A percentile compares a stretch with the other conserved stretches of the same genome.
phyloP scores from a whole-genome alignment of 2,329 filamentous ascomycete species.

The Fusarium decemcellulare region DNA sequence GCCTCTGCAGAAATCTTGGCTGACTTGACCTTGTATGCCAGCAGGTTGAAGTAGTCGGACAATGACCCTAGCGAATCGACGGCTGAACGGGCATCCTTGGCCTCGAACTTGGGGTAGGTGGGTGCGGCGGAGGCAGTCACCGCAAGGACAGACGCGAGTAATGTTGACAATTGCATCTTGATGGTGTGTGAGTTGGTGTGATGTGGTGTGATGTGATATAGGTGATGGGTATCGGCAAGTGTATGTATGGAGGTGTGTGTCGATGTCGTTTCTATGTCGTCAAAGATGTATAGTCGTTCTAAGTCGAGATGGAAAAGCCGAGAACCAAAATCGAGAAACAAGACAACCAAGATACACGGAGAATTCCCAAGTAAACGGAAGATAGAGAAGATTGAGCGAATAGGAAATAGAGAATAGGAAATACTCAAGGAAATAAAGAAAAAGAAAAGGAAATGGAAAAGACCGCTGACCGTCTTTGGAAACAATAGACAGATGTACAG shows the following conservation, averaged over 20 bases:
- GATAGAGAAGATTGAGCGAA: constrained; percentile 15
- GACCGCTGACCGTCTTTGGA: constrained; percentile 39
- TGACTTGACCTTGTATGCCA: constrained; percentile 68
- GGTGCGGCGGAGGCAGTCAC: constrained; percentile 64
- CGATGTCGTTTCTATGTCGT: constrained; percentile 32
- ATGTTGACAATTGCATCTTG: constrained; percentile 66
- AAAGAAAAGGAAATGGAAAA: constrained; percentile 35
- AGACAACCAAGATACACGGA: constrained; percentile 19
- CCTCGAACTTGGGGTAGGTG: constrained; percentile 54
- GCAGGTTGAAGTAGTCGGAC: constrained; percentile 72
- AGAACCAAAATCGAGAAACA: constrained; percentile 20
- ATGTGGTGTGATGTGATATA: not conserved
- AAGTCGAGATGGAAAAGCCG: constrained; percentile 25
- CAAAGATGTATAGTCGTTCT: constrained; percentile 27
- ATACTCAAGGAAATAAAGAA: constrained; percentile 43
- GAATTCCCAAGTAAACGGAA: constrained; percentile 4
- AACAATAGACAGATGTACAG: constrained; percentile 35
- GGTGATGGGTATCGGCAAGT: constrained; percentile 9
- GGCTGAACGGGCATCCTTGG: constrained; percentile 54
- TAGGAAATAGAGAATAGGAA: constrained; percentile 25
- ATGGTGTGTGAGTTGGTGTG: constrained; percentile 11
- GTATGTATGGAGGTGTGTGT: constrained; percentile 2
- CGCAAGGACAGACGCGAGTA: constrained; percentile 62
- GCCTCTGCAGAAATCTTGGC: constrained; percentile 57
- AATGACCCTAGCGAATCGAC: constrained; percentile 61